Evolutionary conservation across 345 rosid genomes (phyloP).

Genomic region (Bruguiera parviflora): DNA sequence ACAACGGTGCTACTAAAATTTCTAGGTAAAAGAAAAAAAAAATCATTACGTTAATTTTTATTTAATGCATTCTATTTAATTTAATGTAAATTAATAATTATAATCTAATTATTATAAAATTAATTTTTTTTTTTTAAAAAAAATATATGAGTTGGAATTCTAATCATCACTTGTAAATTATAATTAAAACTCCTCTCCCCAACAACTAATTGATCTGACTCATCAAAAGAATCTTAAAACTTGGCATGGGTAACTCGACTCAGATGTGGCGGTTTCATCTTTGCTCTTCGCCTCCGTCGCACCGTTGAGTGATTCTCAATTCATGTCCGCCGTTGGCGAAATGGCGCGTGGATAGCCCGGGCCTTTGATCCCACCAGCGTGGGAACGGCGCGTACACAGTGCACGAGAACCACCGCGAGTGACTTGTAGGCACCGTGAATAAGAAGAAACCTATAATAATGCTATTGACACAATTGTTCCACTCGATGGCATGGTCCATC

Average conservation of each 20-base stretch:
- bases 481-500: background rate
- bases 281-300: constrained; percentile 12
- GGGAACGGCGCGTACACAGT: constrained; percentile 2
- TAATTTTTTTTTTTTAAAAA: too few species aligned
- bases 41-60: too few species aligned
- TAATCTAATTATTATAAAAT: too few species aligned
- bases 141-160: too few species aligned
- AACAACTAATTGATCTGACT: too few species aligned
- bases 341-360: constrained; percentile 7
- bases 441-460: constrained; percentile 11
- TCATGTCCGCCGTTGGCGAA: constrained; percentile 18
- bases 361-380: background rate
- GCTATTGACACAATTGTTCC: background rate
- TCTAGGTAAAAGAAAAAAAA: too few species aligned
- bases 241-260: constrained; percentile 2
- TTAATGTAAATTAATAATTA: too few species aligned
- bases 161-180: too few species aligned
- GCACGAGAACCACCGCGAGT: constrained; percentile 15
- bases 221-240: too few species aligned
- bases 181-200: too few species aligned
- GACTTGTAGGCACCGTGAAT: constrained; percentile 8
- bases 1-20: too few species aligned
- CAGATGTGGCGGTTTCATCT: constrained; percentile 20
- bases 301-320: constrained; percentile 15
- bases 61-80: too few species aligned